Conservation (phyloP, 2,329 filamentous ascomycete species). For the Epichloe sylvatica region DNA sequence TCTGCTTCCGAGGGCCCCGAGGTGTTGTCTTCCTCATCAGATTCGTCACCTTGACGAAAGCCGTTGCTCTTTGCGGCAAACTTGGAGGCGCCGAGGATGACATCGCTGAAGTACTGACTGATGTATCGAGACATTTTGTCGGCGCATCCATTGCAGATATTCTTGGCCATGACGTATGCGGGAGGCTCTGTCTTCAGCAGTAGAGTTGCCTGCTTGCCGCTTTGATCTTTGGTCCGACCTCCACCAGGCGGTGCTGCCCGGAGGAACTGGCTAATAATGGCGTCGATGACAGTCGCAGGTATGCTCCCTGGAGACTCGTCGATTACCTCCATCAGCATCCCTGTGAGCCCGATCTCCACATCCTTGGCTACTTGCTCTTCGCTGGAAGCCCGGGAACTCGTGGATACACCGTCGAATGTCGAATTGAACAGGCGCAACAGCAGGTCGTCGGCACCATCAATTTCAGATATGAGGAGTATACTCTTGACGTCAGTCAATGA, state of each 20-base stretch:
- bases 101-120: slow-evolving; percentile 92
- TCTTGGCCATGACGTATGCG: slow-evolving; percentile 93
- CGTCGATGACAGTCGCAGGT: slow-evolving; percentile 71
- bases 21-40: slow-evolving; percentile 46
- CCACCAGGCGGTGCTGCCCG: slow-evolving; percentile 63
- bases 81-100: slow-evolving; percentile 75
- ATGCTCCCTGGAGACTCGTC: slow-evolving; percentile 63
- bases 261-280: slow-evolving; percentile 90
- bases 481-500: slow-evolving; percentile 90
- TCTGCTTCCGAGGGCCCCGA: slow-evolving; percentile 66
- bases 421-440: slow-evolving; percentile 70
- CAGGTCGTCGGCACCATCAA: slow-evolving; percentile 67
- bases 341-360: slow-evolving; percentile 83
- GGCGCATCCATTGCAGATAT: slow-evolving; percentile 73
- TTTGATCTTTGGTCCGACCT: slow-evolving; percentile 47
- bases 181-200: slow-evolving; percentile 78
- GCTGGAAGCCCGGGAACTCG: slow-evolving; percentile 55
- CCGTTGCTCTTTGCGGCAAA: slow-evolving; percentile 42
- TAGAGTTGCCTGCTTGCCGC: slow-evolving; percentile 69
- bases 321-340: slow-evolving; percentile 69
- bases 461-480: slow-evolving; percentile 78
- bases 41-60: slow-evolving; percentile 44
- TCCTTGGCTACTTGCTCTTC: slow-evolving; percentile 83
- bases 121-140: slow-evolving; percentile 94
- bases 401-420: slow-evolving; percentile 85